Evolutionary conservation across 108 stramenopile genomes (phyloP), one percentile per base, ranked within the genome.

Genomic region (Schizochytrium sp.): DNA sequence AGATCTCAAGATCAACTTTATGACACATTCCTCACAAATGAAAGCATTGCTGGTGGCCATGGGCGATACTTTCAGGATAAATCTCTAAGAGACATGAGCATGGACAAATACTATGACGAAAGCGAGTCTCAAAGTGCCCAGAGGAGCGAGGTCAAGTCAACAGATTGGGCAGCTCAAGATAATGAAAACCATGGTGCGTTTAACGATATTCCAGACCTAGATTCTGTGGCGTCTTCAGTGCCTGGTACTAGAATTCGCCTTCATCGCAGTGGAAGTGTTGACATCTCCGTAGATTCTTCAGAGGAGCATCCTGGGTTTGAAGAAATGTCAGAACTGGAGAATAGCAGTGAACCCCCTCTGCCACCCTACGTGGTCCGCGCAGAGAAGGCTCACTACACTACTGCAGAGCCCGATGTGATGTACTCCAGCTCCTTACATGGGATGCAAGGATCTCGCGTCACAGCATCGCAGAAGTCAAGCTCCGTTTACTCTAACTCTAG

Each of bases 261-360:
- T 10, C 76, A 83, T 28, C 76, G 76, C 76, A 83, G 76, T 53
- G 76, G 76, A 10, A 83, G 76, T 53, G 28, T 83, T 5, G 76
- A 83, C 76, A 83, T 83, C 10, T 83, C 76, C 8, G 50, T 83
- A 55, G 76, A 83, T 53, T 49, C 47, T 3, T 28, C 28, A 28
- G 28, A 28, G 28, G 76, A 83, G 64, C 42, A 69, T 15, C 15
- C 10, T 69, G 64, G 64, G 10, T 38, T 8, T 1, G 64, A 69
- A 7, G 42, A 15, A 2, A 69, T 69, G 64, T 44, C 42, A 38
- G 64, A 69, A 3, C 12, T 69, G 42, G 64, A 69, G 42, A 69
- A 44, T 38, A 15, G 64, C 15, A 69, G 64, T 3, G 10, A 44
- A 7, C 64, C 64, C 10, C 44, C 64, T 7, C 44, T 69, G 10